Base-by-base conservation (phyloP, 257 asterid genomes). In the Capsicum chinense region DNA sequence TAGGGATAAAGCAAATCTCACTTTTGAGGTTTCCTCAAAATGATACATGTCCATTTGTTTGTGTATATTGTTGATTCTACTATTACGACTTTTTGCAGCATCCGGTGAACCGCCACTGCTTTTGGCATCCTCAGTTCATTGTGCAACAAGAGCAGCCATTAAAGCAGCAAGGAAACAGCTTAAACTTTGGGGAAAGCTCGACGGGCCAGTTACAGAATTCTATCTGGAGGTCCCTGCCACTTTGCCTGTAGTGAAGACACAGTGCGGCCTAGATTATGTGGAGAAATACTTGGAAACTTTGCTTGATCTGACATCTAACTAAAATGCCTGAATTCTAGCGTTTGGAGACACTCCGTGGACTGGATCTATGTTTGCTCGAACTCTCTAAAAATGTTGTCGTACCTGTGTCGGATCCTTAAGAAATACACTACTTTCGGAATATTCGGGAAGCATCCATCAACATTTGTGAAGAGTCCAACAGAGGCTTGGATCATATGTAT, bases 21-120 rank as follows among this genome's bases (percentile, higher is more conserved):
- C 42, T 39, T 39, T 39, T n/a, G 42, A 2, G 5, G 42, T 39
- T 4, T 39, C 42, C 42, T 39, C 42, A 39, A 39, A 39, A 39
- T 39, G 42, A 4, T 39, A 44, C 48, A 11, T 26, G 71, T 11
- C 17, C 9, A 26, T 13, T 67, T 5, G 3, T 66, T 33, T 66
- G 73, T 66, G 73, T 7, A 13, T 66, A 66, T 2, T 7, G 21
- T 74, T 76, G 81, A 54, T 56, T 54, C 15, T 9, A 15, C 2
- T 26, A 54, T 26, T 50, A 47, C 47, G 11, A 7, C 21, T 5
- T 10, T 79, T 15, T 85, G 88, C 90, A 95, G 98, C 98, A 79
- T 93, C 93, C 15, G 97, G 98, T 63, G 98, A 95, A 70, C 97
- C 98, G 0, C 97, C 97, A 10, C 83, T 95, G 84, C 90, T 92